These are phyloP conservation scores for Apiotrichum gamsii DNA, from an alignment of 1,284 basidiomycete species.

Conservation along the genomic window DNA sequence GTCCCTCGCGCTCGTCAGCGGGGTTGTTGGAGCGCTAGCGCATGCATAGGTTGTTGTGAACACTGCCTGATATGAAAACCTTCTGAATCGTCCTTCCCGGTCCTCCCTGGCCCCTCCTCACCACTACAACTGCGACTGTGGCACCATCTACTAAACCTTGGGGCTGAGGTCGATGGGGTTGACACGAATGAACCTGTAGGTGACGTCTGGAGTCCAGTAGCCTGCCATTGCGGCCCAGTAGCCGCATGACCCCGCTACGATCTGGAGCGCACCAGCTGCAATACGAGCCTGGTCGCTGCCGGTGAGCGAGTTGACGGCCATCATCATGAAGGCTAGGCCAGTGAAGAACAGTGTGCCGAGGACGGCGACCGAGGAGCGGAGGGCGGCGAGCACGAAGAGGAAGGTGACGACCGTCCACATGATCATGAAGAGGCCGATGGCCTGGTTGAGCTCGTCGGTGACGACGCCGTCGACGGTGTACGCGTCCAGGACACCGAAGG, in stretches of 20 bases:
- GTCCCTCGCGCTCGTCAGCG: too few species aligned
- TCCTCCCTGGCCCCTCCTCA: too few species aligned
- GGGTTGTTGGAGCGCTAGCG: too few species aligned
- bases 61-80: too few species aligned
- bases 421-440: conserved; percentile 12
- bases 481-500: conserved; percentile 7
- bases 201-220: conserved; percentile 19
- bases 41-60: too few species aligned
- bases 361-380: conserved; percentile 18
- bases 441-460: conserved; percentile 14
- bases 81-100: too few species aligned
- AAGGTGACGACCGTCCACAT: conserved; percentile 14
- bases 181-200: conserved; percentile 4
- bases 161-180: conserved; percentile 6
- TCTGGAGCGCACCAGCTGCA: conserved; percentile 9
- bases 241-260: conserved; percentile 9
- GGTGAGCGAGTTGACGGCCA: conserved; percentile 6
- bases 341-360: conserved; percentile 13
- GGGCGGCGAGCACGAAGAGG: conserved; percentile 14
- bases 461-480: conserved; percentile 13
- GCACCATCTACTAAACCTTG: conserved; percentile 3
- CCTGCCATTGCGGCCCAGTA: conserved; percentile 17
- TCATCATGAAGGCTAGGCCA: conserved; percentile 4
- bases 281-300: background rate
- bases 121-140: too few species aligned